Percentiles rank a stretch among this genome's conserved stretches.
Conservation (phyloP, 805 yeast species). For the Candida sakaeoensis region DNA sequence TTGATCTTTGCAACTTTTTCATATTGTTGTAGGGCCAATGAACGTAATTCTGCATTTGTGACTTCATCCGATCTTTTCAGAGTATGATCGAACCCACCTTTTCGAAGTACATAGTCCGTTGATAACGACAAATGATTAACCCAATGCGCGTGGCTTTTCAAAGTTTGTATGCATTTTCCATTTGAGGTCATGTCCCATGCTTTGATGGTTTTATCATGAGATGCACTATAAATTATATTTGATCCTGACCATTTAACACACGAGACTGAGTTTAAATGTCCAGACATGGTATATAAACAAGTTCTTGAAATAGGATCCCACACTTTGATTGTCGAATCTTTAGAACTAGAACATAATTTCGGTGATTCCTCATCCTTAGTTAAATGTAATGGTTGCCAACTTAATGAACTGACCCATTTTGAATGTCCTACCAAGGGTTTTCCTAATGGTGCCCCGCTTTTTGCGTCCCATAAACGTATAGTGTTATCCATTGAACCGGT, state of each 20-base stretch:
- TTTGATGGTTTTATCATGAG: constrained; percentile 91
- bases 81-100: constrained; percentile 83
- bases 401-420: constrained; percentile 83
- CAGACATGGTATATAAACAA: constrained; percentile 69
- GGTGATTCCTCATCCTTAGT: constrained; percentile 63
- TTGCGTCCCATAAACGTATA: constrained; percentile 81
- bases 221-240: constrained; percentile 78
- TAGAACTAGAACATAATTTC: constrained; percentile 80
- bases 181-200: constrained; percentile 78
- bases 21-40: constrained; percentile 56
- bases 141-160: constrained; percentile 96
- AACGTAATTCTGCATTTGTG: constrained; percentile 27
- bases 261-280: constrained; percentile 85
- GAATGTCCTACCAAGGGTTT: constrained; percentile 73
- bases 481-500: constrained; percentile 96
- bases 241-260: constrained; percentile 98
- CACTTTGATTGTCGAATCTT: constrained; percentile 82
- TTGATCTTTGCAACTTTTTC: constrained; percentile 59
- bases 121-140: constrained; percentile 90
- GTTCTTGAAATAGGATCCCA: constrained; percentile 81
- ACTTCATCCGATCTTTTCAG: constrained; percentile 38
- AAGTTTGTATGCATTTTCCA: constrained; percentile 74
- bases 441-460: constrained; percentile 71
- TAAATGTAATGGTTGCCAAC: constrained; percentile 94
- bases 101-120: constrained; percentile 81